Base-by-base conservation (phyloP, 306 rosid species). In the Alnus rubra region DNA sequence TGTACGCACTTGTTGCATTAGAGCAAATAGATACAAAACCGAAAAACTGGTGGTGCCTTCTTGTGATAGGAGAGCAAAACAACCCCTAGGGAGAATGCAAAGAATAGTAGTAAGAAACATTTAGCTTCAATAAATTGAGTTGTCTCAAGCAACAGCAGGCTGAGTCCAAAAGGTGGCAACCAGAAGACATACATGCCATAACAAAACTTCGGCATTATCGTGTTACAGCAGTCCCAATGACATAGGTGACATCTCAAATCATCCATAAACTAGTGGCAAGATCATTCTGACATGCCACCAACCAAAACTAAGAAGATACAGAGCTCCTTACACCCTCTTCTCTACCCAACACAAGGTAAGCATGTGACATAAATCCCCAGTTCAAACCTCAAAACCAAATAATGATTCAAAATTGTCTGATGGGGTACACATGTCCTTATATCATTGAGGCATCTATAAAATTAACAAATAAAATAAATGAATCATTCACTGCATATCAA, bases 201-300 rank as follows among this genome's bases (percentile, higher is more conserved):
- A 35, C 19, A 33, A 16, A 64, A 64, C 23, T 5, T 16, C 12
- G 4, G 28, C 23, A 64, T 23, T 2, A 64, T 33, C 5, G 1
- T 6, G 70, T 33, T 64, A 35, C 23, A 2, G 19, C 48, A 33
- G 18, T 64, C 70, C 70, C 23, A 64, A 64, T 0, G 9, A 9
- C 70, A 64, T 14, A 37, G 35, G 5, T 15, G 48, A 35, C 70
- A 64, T 8, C 70, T 37, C 10, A 64, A 64, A 64, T 37, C 23
- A 33, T 64, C 70, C 70, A 64, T 64, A 64, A 64, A 64, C 48
- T 16, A 35, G 19, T 15, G 23, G 39, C 45, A 63, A 63, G 60
- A 16, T 55, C 58, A 55, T 55, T 55, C 19, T n/a, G 11, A 5
- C 5, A 1, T 14, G 70, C 45, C 23, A 64, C n/a, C 16, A 7